phyloP scores from a whole-genome alignment of 371 early-diverging fungal genomes.

The Lichtheimia hyalospora region DNA sequence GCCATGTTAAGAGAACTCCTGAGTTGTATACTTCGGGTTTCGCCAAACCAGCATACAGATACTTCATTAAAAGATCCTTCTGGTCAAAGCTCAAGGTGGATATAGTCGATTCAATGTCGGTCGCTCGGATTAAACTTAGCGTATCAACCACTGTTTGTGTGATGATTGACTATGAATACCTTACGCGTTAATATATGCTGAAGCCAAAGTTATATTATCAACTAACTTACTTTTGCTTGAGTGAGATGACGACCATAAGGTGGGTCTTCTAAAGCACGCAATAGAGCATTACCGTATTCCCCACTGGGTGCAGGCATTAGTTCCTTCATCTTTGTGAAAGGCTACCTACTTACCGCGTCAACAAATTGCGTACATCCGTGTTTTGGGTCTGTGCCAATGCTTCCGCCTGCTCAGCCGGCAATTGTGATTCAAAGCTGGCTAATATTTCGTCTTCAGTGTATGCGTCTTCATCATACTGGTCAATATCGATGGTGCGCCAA shows the following conservation, averaged over 20 bases:
- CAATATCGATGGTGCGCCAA: conserved; percentile 84
- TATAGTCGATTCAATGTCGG: conserved; percentile 68
- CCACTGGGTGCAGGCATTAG: conserved; percentile 50
- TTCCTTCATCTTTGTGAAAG: background rate
- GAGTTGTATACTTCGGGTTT: conserved; percentile 85
- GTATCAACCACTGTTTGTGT: conserved; percentile 82
- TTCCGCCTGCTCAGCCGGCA: conserved; percentile 53
- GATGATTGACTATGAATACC: conserved; percentile 53
- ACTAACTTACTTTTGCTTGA: conserved; percentile 64
- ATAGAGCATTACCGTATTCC: conserved; percentile 65
- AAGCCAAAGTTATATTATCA: background rate
- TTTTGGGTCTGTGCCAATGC: conserved; percentile 60
- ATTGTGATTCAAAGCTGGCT: conserved; percentile 35
- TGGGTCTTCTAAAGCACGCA: conserved; percentile 75
- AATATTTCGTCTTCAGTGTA: conserved; percentile 65
- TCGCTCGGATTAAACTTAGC: conserved; percentile 64
- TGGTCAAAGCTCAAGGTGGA: conserved; percentile 60
- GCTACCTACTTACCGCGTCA: conserved; percentile 34
- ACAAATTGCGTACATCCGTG: conserved; percentile 59
- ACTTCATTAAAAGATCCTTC: conserved; percentile 85
- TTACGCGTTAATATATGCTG: background rate
- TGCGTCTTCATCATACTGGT: conserved; percentile 80
- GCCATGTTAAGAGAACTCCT: conserved; percentile 83
- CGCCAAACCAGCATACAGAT: conserved; percentile 88
- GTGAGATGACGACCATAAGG: conserved; percentile 77